Percentiles rank a stretch among this genome's conserved stretches.
Evolutionary conservation across 805 yeast genomes (phyloP).

Genomic region (Monosporozyma yasuniensis): DNA sequence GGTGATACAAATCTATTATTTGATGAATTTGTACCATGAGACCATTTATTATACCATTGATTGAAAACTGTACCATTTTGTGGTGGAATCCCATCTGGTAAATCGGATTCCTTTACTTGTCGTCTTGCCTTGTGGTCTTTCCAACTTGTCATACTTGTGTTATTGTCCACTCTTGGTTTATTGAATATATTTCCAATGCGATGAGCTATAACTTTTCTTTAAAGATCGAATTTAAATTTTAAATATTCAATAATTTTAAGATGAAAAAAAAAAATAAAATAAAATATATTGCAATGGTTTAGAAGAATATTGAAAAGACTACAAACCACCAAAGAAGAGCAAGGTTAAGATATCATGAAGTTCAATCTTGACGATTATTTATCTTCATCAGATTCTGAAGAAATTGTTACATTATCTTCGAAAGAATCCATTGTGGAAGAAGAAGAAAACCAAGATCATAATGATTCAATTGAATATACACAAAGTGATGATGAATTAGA

Average conservation of each 20-base stretch:
- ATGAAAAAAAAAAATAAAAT: neutral
- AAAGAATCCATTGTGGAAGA: neutral
- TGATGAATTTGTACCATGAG: constrained; percentile 35
- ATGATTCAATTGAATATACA: too few relatives aligned
- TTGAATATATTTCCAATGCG: neutral
- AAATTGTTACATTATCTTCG: neutral
- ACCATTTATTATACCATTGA: constrained; percentile 85
- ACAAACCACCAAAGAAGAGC: too few relatives aligned
- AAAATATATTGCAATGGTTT: neutral
- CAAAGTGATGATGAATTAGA: neutral
- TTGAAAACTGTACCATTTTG: constrained; percentile 77
- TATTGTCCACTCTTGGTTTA: neutral
- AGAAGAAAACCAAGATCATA: neutral
- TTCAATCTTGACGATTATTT: constrained; percentile 5
- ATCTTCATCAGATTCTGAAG: neutral
- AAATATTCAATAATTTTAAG: neutral
- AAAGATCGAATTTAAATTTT: neutral
- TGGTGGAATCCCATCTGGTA: constrained; percentile 50
- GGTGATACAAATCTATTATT: constrained; percentile 40
- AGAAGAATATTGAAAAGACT: too few relatives aligned
- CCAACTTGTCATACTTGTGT: constrained; percentile 12
- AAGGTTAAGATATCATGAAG: constrained; percentile 2
- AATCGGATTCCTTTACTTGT: constrained; percentile 56
- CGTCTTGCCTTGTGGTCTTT: constrained; percentile 51
- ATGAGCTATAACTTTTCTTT: neutral